A percentile compares a stretch with the other conserved stretches of the same genome.
These are phyloP conservation scores for Hypholoma sublateritium DNA, from an alignment of 768 basidiomycete genomes.

Conservation along the genomic window DNA sequence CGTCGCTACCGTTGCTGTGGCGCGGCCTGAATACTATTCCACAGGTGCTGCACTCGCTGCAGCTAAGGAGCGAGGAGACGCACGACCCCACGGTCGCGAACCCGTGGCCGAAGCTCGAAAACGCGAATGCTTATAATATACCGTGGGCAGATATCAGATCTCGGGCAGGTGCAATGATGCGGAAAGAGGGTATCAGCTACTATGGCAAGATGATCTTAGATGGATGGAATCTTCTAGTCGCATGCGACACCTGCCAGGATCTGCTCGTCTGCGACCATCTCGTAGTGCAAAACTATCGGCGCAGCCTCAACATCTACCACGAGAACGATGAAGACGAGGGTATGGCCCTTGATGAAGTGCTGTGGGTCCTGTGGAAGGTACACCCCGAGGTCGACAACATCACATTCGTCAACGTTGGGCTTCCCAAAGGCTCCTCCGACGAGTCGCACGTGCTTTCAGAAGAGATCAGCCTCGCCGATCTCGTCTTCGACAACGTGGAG, in stretches of 20 bases:
- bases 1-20: not conserved
- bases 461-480: no score
- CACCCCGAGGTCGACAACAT: no score
- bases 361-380: no score
- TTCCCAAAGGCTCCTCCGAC: no score
- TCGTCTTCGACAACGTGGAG: not conserved
- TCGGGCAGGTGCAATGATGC: no score
- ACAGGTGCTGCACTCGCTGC: not conserved
- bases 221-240: conserved; percentile 3
- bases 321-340: not conserved
- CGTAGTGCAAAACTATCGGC: not conserved
- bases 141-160: no score
- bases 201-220: not conserved
- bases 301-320: not conserved
- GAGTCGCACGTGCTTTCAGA: no score
- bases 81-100: not conserved
- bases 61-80: conserved; percentile 3
- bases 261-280: not conserved
- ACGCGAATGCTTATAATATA: not conserved
- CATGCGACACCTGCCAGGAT: not conserved
- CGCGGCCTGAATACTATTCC: not conserved
- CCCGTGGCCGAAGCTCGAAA: not conserved
- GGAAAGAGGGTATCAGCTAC: no score
- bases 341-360: no score
- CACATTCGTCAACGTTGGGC: no score